A percentile compares a stretch with the other conserved stretches of the same genome.
phyloP scores from a whole-genome alignment of 2,329 filamentous ascomycete species.

The Juglanconis oblonga region DNA sequence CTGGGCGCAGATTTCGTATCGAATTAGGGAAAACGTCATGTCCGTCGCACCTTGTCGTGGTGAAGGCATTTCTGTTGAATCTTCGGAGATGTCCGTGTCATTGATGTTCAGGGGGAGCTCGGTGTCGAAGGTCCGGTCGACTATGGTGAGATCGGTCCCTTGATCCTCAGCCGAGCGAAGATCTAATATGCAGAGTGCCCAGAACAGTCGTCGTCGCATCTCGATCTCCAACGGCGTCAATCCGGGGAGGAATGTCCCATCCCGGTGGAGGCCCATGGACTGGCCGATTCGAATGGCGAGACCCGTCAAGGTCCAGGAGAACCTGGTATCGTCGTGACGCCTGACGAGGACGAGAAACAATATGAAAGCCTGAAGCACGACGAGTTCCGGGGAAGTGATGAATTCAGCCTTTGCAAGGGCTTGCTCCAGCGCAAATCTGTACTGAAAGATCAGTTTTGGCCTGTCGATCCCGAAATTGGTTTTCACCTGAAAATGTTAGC shows the following conservation, averaged over 20 bases:
- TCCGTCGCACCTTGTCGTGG: constrained; percentile 53
- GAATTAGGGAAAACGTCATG: constrained; percentile 42
- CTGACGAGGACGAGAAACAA: constrained; percentile 56
- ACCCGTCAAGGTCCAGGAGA: constrained; percentile 63
- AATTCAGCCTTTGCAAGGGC: constrained; percentile 61
- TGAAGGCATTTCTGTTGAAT: constrained; percentile 44
- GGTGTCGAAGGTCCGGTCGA: constrained; percentile 48
- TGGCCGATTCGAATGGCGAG: constrained; percentile 56
- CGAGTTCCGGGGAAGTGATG: constrained; percentile 55
- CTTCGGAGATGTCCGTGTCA: constrained; percentile 47
- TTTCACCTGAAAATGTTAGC: constrained; percentile 38
- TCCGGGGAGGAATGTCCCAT: constrained; percentile 49
- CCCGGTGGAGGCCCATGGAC: constrained; percentile 55
- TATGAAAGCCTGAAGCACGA: constrained; percentile 59
- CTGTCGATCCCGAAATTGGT: constrained; percentile 50
- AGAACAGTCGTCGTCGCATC: constrained; percentile 61
- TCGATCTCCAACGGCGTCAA: constrained; percentile 60
- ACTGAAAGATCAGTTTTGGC: constrained; percentile 41
- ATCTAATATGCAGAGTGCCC: constrained; percentile 58
- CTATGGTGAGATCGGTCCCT: constrained; percentile 48
- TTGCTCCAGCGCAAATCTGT: constrained; percentile 54
- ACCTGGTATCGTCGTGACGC: constrained; percentile 48
- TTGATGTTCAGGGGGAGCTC: constrained; percentile 56
- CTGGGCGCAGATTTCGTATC: constrained; percentile 41
- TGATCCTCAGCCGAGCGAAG: constrained; percentile 58